Percentiles rank a stretch among this genome's conserved stretches.
Conservation (phyloP, 208 protist genomes). For the Wallacemonas sp. region DNA sequence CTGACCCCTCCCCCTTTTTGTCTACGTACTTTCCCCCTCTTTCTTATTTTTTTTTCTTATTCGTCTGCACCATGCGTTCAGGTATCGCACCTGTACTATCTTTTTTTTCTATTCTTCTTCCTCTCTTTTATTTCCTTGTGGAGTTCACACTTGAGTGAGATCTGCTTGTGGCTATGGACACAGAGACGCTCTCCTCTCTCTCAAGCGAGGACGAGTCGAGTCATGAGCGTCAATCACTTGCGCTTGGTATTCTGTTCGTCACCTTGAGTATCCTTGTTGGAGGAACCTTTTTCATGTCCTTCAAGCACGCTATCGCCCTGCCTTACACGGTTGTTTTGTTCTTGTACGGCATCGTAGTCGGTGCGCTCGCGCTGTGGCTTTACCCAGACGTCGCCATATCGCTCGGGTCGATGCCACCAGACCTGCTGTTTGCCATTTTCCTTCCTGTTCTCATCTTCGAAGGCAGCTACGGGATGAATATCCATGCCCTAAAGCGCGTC, state of each 20-base stretch:
- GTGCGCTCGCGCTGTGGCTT: slow-evolving; percentile 44
- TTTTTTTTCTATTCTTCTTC: too few species aligned
- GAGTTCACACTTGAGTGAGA: background rate
- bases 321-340: slow-evolving; percentile 84
- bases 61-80: too few species aligned
- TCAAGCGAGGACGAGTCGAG: background rate
- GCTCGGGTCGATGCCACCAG: slow-evolving; percentile 68
- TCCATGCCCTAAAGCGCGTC: slow-evolving; percentile 66
- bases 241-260: slow-evolving; percentile 58
- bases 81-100: too few species aligned
- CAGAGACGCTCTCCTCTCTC: background rate
- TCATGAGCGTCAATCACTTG: slow-evolving; percentile 28
- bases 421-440: slow-evolving; percentile 90
- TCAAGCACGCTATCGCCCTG: slow-evolving; percentile 52
- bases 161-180: background rate
- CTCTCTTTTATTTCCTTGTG: background rate
- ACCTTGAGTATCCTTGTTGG: slow-evolving; percentile 75
- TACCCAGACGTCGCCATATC: slow-evolving; percentile 48
- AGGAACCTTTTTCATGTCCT: slow-evolving; percentile 73
- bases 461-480: slow-evolving; percentile 82
- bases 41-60: too few species aligned
- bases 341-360: slow-evolving; percentile 78
- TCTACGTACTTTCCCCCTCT: too few species aligned
- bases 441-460: slow-evolving; percentile 91
- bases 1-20: too few species aligned